Conservation (phyloP, 108 stramenopile species). For the Nitzschia sp. region DNA sequence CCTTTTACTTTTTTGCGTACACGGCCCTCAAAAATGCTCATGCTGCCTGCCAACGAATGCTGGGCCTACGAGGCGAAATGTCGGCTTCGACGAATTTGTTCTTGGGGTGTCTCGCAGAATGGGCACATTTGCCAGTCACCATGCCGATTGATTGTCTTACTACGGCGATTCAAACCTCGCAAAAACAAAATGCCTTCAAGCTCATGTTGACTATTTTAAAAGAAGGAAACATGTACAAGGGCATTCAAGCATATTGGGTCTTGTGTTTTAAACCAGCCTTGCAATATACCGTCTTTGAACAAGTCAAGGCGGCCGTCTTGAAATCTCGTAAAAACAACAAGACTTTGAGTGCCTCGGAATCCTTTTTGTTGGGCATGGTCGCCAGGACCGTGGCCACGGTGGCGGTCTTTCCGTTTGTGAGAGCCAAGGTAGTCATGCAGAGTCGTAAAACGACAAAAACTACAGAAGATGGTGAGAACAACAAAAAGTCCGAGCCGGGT, state of each 20-base stretch:
- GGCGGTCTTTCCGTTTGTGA: slow-evolving; percentile 81
- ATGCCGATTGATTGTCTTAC: slow-evolving; percentile 85
- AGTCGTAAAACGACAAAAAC: slow-evolving; percentile 27
- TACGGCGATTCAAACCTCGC: slow-evolving; percentile 72
- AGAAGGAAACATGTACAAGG: slow-evolving; percentile 84
- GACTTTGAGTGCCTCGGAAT: slow-evolving; percentile 64
- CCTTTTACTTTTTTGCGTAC: slow-evolving; percentile 91
- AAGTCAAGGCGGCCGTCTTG: slow-evolving; percentile 64
- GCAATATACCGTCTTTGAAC: slow-evolving; percentile 92
- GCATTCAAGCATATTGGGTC: slow-evolving; percentile 84
- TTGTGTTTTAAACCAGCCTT: slow-evolving; percentile 93
- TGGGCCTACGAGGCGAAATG: slow-evolving; percentile 1
- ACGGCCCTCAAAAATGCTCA: slow-evolving; percentile 67
- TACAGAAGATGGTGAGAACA: slow-evolving; percentile 13
- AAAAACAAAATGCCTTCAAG: slow-evolving; percentile 46
- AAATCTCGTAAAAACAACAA: slow-evolving; percentile 36
- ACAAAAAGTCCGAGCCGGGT: slow-evolving; percentile 19
- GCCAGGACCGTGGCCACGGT: slow-evolving; percentile 87
- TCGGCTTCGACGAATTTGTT: slow-evolving; percentile 28
- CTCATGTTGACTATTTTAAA: slow-evolving; percentile 60
- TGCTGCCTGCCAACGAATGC: background rate
- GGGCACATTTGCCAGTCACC: slow-evolving; percentile 88
- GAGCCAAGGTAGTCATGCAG: slow-evolving; percentile 90
- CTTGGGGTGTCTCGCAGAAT: slow-evolving; percentile 69
- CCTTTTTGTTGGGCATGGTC: slow-evolving; percentile 89